Conservation (phyloP, 352 stramenopile species). For the Blastocystis sp. region DNA sequence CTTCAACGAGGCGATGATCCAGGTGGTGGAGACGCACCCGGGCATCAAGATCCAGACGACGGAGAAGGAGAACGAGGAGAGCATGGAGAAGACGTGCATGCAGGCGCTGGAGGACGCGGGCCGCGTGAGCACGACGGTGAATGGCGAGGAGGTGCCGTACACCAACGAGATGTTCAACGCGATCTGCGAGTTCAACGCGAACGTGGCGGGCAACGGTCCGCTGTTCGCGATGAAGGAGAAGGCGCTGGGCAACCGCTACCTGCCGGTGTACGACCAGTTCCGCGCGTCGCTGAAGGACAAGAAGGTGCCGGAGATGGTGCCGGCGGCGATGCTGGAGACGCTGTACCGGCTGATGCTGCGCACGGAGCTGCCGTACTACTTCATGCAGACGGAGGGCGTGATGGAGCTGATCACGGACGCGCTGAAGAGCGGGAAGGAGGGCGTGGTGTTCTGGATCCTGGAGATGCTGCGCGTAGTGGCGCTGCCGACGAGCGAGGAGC, state of each 20-base stretch:
- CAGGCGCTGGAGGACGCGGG: slow-evolving; percentile 49
- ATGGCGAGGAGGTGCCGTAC: slow-evolving; percentile 34
- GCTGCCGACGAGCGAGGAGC: slow-evolving; percentile 71
- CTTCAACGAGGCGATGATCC: slow-evolving; percentile 60
- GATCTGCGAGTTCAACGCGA: slow-evolving; percentile 82
- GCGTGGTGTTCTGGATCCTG: slow-evolving; percentile 79
- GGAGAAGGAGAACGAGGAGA: slow-evolving; percentile 62
- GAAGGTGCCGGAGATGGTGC: slow-evolving; percentile 76
- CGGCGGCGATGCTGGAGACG: slow-evolving; percentile 79
- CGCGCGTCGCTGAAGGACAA: slow-evolving; percentile 78
- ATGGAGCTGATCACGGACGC: slow-evolving; percentile 79
- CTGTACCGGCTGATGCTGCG: slow-evolving; percentile 82
- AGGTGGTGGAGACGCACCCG: slow-evolving; percentile 66
- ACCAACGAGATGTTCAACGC: slow-evolving; percentile 70
- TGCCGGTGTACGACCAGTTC: slow-evolving; percentile 79
- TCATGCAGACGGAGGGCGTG: slow-evolving; percentile 79
- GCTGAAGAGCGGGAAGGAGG: slow-evolving; percentile 79
- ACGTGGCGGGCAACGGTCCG: slow-evolving; percentile 81
- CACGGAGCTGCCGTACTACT: slow-evolving; percentile 81
- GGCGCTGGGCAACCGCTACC: slow-evolving; percentile 78
- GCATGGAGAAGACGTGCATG: slow-evolving; percentile 69
- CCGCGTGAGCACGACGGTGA: slow-evolving; percentile 9
- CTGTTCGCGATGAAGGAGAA: slow-evolving; percentile 80
- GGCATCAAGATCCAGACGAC: slow-evolving; percentile 66
- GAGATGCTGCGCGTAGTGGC: slow-evolving; percentile 53